Base-by-base conservation (phyloP, 2,329 filamentous ascomycete genomes). In the Fusarium fracticaudum region DNA sequence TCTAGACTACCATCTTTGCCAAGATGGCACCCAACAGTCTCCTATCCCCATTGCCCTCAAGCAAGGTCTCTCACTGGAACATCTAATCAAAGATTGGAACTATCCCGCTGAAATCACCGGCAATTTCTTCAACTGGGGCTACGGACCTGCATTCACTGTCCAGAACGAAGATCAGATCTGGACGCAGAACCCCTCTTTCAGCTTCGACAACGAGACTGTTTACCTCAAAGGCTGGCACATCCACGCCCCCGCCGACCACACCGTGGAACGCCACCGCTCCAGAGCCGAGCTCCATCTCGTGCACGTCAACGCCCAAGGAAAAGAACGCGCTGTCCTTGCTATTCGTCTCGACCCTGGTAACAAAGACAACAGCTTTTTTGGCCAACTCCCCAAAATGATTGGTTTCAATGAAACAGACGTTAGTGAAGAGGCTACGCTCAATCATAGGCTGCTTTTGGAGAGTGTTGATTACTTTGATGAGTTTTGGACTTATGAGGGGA, bases 151-250 rank as follows among this genome's bases (percentile, higher is more conserved):
- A 3, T 76, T 75, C 20, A 76, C 74, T 0, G 50, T 76, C 12
- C 50, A 62, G 7, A 71, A 76, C 6, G 71, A 76, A 5, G 64
- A 76, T 2, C 20, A 38, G 1, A 40, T 54, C 2, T 75, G 74
- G 74, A 55, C 51, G 0, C 10, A 51, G 0, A 76, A 76, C 38
- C 73, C 73, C 2, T 74, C 71, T 1, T 65, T 76, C 45, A 67
- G 55, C 24, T 76, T 70, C 18, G 74, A 76, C 41, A 72, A 76
- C 8, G 64, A 76, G 18, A 76, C 73, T 1, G 61, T 76, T 12
- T 76, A 76, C 9, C 68, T 76, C 26, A 64, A 66, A 6, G 74
- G 74, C 18, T 76, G 74, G 74, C 74, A 76, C 38, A 76, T 76
- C 2, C 74, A 76, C 13, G 55, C 74, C 0, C 73, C 73, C 6